Evolutionary conservation across 1,139 yeast species (phyloP), one percentile per base, ranked within the genome.

Genomic region (Lodderomyces beijingensis): DNA sequence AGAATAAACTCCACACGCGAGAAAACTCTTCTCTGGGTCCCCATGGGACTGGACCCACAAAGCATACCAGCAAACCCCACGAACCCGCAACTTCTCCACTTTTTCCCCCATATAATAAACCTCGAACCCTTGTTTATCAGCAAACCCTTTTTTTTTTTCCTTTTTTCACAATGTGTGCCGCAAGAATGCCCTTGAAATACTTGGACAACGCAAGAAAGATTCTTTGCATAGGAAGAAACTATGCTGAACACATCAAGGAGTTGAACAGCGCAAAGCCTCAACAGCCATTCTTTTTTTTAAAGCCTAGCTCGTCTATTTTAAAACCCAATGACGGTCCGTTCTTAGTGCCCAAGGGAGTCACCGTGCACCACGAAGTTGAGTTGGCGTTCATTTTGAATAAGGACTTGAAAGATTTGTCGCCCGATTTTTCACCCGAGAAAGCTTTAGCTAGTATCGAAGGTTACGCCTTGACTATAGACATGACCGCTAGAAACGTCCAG

Each of bases 401-500:
- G 46, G 70, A 66, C 24, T 65, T 89, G 47, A 70, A 75, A 39
- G 76, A 89, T 51, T 64, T 83, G 33, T 70, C 80, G 14, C 70
- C 77, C 1, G 55, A 53, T 2, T 83, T 85, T 53, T 63, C 77
- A n/a, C 70, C 73, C 9, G 53, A 72, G 35, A 84, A 86, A 33
- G 93, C 94, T 2, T 52, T 83, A 36, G 86, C 83, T 31, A 69
- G 87, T 11, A 85, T 91, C 45, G 86, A 75, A 6, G 82, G 97
- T 2, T 88, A 89, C 50, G 86, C 94, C 1, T 65, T 93, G 43
- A 88, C 96, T 1, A 74, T 91, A 35, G 98, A 91, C 55, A 72
- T 91, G 72, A 91, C 98, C 6, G 98, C 96, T 0, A 74, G 98
- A 55, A 88, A 89, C 51, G 94, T 91, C 21, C 99, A 91, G 59